Base-by-base conservation (phyloP, 495 filamentous ascomycete genomes). In the Penicillium coffeae region DNA sequence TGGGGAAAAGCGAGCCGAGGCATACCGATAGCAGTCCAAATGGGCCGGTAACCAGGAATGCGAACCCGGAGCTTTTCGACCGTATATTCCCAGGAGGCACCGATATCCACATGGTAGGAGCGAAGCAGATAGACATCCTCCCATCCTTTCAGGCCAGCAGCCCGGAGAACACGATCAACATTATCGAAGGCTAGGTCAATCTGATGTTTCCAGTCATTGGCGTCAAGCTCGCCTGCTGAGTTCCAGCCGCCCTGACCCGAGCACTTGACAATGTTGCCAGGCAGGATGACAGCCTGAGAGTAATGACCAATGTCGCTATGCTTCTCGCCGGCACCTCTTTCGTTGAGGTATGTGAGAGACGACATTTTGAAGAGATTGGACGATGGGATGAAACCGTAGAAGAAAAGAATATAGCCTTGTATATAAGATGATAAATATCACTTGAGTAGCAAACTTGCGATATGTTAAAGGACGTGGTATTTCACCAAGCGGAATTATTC, bases 191-290 rank as follows among this genome's bases (percentile, higher is more conserved):
- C 73, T 35, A 68, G 67, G 18, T 73, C 72, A 32, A 79, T 59
- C 51, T 81, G 59, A 1, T 19, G 10, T 3, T 6, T 1, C 48
- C 60, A 2, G 53, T 65, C 56, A 8, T 27, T 45, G 32, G 51
- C 30, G 42, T 68, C 30, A 21, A 59, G 42, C n/a, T 57, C 54
- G 4, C 60, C 71, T 3, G 41, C 14, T 35, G 44, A 59, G 34
- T 72, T 41, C 74, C 74, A 77, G 27, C 76, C 74, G 21, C 76
- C 76, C 66, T 80, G 76, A 7, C 76, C 76, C 0, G 75, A 54
- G 38, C 52, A 56, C 42, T 73, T 63, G 21, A 80, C 70, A 10
- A 50, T 47, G 42, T 77, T 62, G 3, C 66, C 75, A n/a, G n/a
- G n/a, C 5, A 79, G 43, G 0, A 66, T 56, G 2, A 74, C 69